Base-by-base conservation (phyloP, 768 basidiomycete genomes). In the Candolleomyces aberdarensis region DNA sequence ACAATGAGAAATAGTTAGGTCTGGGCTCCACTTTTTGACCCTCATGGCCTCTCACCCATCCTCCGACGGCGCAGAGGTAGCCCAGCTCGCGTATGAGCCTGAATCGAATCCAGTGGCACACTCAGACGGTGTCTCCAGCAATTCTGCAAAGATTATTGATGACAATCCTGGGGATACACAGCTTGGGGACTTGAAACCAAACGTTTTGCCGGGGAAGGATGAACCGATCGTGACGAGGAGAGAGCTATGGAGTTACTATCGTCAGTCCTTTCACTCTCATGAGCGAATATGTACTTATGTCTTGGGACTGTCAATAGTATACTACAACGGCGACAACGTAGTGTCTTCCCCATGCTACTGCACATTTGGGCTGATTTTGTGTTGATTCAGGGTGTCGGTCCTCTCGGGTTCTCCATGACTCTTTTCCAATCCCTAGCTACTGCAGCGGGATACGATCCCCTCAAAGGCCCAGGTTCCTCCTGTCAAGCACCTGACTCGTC, bases 241-340 rank as follows among this genome's bases (percentile, higher is more conserved):
- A 67, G 91, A 93, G 68, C 74, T 93, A 8, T 93, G 91, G 91
- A 85, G 84, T 57, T 93, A 92, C 67, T 92, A 92, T 70, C 63
- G 89, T 90, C 53, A 36, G 85, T 82, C 19, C 5, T 47, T 11
- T 50, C 2, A 8, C 39, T 36, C 8, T 56, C 17, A n/a, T 14
- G 15, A 40, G 6, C 36, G n/a, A 11, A 17, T 19, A 31, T 14
- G 17, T 44, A 49, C 9, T n/a, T 40, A 44, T 32, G 43, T 17
- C 36, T 56, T 63, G 44, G 32, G 26, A 10, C 43, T 60, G 51
- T 62, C 48, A 36, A 50, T 57, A 92, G 91, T 92, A 60, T 92
- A 92, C 67, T 89, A 86, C 72, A 93, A 92, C 60, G 91, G 90
- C 56, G 85, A 91, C 63, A 91, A 90, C 71, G 88, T 89, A 64